Percentiles rank a stretch among this genome's conserved stretches.
Conservation (phyloP, 306 rosid genomes). For the Quercus agrifolia region DNA sequence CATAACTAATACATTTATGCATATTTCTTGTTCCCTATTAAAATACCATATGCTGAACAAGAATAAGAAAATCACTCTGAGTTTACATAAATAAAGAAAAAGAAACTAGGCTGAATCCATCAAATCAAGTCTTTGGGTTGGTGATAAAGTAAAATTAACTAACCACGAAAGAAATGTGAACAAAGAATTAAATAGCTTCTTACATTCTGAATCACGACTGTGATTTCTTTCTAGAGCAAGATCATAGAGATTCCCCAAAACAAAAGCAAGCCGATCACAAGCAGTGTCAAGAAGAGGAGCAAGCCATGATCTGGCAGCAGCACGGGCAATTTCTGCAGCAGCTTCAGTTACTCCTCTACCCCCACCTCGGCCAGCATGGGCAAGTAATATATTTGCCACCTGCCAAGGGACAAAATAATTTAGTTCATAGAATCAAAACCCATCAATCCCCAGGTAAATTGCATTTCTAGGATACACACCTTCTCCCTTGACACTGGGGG, state of each 20-base stretch:
- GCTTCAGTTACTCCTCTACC: constrained; percentile 85
- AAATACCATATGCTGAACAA: neutral
- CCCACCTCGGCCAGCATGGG: constrained; percentile 91
- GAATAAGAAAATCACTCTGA: neutral
- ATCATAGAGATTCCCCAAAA: constrained; percentile 81
- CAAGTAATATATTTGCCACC: constrained; percentile 98
- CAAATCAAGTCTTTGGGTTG: neutral
- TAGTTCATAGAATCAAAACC: constrained; percentile 4
- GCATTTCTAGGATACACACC: constrained; percentile 33
- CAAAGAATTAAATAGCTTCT: constrained; percentile 25
- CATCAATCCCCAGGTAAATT: neutral
- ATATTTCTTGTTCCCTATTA: neutral
- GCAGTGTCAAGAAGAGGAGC: constrained; percentile 97
- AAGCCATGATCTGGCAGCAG: constrained; percentile 97
- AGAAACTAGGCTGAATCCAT: neutral
- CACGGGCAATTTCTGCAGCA: constrained; percentile 98
- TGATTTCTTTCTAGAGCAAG: constrained; percentile 75
- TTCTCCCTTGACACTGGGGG: constrained; percentile 95
- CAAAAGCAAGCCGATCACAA: constrained; percentile 93
- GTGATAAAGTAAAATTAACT: neutral
- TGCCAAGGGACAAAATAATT: constrained; percentile 28
- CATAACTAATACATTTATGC: neutral
- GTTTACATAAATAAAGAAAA: neutral
- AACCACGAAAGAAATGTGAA: too few species aligned
- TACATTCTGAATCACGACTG: constrained; percentile 61